These are phyloP conservation scores for Hypoxylon sp. DNA, from an alignment of 2,329 filamentous ascomycete genomes.

Conservation along the genomic window DNA sequence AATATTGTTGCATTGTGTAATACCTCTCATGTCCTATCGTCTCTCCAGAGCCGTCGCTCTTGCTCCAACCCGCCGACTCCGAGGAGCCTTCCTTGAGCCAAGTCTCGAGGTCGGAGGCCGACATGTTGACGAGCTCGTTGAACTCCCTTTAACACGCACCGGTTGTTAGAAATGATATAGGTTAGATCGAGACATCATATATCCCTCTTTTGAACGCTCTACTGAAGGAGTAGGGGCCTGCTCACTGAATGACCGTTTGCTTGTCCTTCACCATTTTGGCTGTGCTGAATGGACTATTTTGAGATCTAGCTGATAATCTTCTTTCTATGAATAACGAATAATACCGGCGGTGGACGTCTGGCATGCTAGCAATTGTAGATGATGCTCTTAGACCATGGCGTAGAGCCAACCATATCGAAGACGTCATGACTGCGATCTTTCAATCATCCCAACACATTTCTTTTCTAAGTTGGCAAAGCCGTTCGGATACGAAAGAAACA, in stretches of 20 bases:
- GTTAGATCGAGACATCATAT: neutral
- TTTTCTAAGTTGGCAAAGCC: conserved; percentile 4
- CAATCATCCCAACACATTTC: conserved; percentile 8
- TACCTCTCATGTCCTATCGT: conserved; percentile 67
- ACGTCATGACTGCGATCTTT: conserved; percentile 42
- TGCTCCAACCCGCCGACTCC: conserved; percentile 66
- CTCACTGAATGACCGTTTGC: conserved; percentile 49
- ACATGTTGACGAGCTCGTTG: conserved; percentile 73
- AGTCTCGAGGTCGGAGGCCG: conserved; percentile 65
- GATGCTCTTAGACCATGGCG: conserved; percentile 14
- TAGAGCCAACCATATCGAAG: conserved; percentile 32
- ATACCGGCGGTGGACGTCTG: neutral
- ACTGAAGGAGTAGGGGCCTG: neutral
- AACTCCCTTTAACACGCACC: conserved; percentile 63
- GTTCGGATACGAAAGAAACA: neutral
- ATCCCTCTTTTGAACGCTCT: neutral
- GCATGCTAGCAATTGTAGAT: neutral
- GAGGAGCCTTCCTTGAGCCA: conserved; percentile 69
- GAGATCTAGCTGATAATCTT: neutral
- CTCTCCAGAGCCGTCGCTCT: conserved; percentile 67
- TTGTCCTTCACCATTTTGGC: conserved; percentile 49
- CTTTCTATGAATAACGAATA: neutral
- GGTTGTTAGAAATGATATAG: neutral
- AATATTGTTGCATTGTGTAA: neutral
- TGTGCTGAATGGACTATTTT: conserved; percentile 7